Conservation (phyloP, 2,329 filamentous ascomycete genomes). For the Fusarium paranaense region DNA sequence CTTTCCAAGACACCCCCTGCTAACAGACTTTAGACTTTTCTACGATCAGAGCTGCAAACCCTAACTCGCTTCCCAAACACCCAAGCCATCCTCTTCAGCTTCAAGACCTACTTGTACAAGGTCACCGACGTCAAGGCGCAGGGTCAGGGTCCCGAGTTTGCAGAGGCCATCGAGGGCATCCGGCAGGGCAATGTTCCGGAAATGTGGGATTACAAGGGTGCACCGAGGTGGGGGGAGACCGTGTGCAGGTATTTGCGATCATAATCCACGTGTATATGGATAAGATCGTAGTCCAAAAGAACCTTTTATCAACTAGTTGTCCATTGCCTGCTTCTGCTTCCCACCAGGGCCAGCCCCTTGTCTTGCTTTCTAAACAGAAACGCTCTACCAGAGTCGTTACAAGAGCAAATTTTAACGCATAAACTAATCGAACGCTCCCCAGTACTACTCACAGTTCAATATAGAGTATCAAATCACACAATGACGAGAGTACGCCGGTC, state of each 20-base stretch:
- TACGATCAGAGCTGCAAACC: constrained; percentile 33
- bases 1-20: background rate
- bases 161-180: constrained; percentile 32
- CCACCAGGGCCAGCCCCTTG: rapidly evolving
- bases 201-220: constrained; percentile 39
- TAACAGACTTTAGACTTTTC: constrained; percentile 23
- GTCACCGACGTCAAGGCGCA: constrained; percentile 27
- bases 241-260: constrained; percentile 28
- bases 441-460: too few relatives aligned
- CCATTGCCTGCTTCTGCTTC: background rate
- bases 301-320: background rate
- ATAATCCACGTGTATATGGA: background rate
- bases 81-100: constrained; percentile 26
- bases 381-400: too few relatives aligned
- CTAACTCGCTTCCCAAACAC: constrained; percentile 32
- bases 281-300: background rate
- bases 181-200: constrained; percentile 32
- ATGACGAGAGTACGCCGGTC: too few relatives aligned
- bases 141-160: constrained; percentile 27
- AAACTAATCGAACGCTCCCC: too few relatives aligned
- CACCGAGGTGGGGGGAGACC: constrained; percentile 23
- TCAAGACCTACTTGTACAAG: constrained; percentile 37
- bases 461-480: too few relatives aligned
- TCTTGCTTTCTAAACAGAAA: too few relatives aligned
- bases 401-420: too few relatives aligned